These are phyloP conservation scores for Chalaropsis thielavioides DNA, from an alignment of 2,329 filamentous ascomycete genomes.

Conservation along the genomic window DNA sequence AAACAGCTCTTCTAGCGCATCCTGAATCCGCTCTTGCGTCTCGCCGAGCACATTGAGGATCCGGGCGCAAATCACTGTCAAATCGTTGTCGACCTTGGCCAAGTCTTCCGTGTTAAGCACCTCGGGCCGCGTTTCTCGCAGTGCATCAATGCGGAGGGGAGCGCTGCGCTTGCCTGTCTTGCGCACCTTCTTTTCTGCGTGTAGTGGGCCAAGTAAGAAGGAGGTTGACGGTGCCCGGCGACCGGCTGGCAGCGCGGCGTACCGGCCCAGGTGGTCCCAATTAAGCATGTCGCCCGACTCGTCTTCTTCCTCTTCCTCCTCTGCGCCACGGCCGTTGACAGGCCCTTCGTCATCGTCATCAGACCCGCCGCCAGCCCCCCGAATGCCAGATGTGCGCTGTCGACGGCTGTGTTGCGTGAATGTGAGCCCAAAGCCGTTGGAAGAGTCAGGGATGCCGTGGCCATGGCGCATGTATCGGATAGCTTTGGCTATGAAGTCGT, in stretches of 20 bases:
- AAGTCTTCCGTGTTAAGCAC: constrained; percentile 63
- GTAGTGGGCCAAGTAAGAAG: constrained; percentile 78
- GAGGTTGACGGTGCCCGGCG: constrained; percentile 62
- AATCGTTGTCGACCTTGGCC: constrained; percentile 60
- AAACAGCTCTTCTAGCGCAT: constrained; percentile 30
- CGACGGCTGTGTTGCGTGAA: constrained; percentile 35
- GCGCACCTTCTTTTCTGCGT: constrained; percentile 70
- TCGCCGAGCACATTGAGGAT: constrained; percentile 50
- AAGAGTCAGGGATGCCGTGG: constrained; percentile 35
- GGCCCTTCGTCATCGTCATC: constrained; percentile 25
- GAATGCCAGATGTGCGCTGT: constrained; percentile 21
- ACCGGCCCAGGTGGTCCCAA: constrained; percentile 71
- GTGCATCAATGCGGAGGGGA: constrained; percentile 51
- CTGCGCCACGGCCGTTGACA: constrained; percentile 19
- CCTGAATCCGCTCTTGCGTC: constrained; percentile 34
- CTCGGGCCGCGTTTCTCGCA: constrained; percentile 60
- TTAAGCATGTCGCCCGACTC: constrained; percentile 66
- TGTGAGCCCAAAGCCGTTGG: constrained; percentile 30
- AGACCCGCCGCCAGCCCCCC: constrained; percentile 20
- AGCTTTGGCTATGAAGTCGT: constrained; percentile 84
- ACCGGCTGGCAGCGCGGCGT: constrained; percentile 59
- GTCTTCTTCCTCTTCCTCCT: constrained; percentile 36
- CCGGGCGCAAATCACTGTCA: constrained; percentile 63
- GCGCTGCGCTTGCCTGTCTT: constrained; percentile 56
- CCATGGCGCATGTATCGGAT: constrained; percentile 72